Evolutionary conservation across 805 yeast genomes (phyloP), one percentile per base, ranked within the genome.

Genomic region (Tetrapisispora pingtungensis): DNA sequence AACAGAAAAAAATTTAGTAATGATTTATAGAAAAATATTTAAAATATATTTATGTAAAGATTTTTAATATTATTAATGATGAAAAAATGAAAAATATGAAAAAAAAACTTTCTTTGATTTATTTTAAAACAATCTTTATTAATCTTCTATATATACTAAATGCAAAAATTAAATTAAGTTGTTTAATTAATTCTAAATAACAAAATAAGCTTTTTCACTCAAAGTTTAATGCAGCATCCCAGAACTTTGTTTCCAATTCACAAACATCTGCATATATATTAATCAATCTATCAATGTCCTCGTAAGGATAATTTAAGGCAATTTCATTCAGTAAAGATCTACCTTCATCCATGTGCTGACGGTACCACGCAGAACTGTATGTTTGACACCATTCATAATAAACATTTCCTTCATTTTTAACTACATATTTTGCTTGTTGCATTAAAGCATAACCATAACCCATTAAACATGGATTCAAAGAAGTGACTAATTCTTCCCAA

Each of bases 391-490:
- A 84, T 10, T 70, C 62, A 41, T 63, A 66, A 22, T 60, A 65
- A 24, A 49, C 49, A 31, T 52, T 51, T 8, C 50, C 56, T 34
- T 56, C 44, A 14, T 54, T 43, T 7, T 58, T 59, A 3, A 58
- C 52, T 10, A 66, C 61, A 4, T 65, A 58, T 4, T 68, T 57
- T 5, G 67, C 65, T 19, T 61, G 52, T 6, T 56, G 51, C 2
- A 46, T 35, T 0, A 77, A 75, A 1, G 88, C 87, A 40, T 73
- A 69, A 31, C 73, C 74, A 57, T 82, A 82, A 1, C 94, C 95
- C 57, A 79, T 73, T 40, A 83, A 62, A 59, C 95, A 84, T 1
- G 95, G 93, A 7, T 86, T 74, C 43, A 83, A 61, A 0, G 90
- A 84, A 7, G 80, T 73, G 46, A 77, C 77, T 42, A 82, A 72